Base-by-base conservation (phyloP, 2,329 filamentous ascomycete species). In the Capronia americana region DNA sequence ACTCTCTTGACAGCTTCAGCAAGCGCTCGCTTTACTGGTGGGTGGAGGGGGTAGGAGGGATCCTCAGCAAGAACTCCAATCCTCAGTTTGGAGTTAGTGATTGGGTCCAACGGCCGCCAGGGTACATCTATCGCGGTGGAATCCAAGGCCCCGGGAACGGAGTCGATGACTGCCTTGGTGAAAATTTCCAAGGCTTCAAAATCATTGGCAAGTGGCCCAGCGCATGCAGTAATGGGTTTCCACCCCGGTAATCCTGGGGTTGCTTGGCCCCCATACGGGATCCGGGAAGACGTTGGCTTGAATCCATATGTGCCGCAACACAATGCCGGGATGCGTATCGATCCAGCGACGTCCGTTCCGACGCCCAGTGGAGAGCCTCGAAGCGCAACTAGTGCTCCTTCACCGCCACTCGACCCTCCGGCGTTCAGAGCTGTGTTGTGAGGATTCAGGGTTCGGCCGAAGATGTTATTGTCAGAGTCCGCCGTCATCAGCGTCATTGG, bases 11-110 rank as follows among this genome's bases (percentile, higher is more conserved):
- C 65, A 34, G 63, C 65, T 79, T 66, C 78, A 65, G 67, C 60
- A 41, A 73, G 77, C 69, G 72, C 78, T 20, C 82, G 76, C 84
- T 85, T 87, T 0, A 84, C 79, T 0, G 86, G 84, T 0, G 86
- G 85, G 56, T 88, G 85, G 0, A 83, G 80, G 30, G 78, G 82
- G 32, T 81, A 81, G 1, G 80, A 74, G 0, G 79, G 75, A 68
- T 86, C 82, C 53, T 83, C 81, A 1, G 79, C 64, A 11, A 85
- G 71, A 1, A 87, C 68, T 0, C 86, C 86, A 46, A 88, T 81
- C 0, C 77, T 78, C 3, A 87, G 68, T 8, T 53, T 60, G 32
- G 61, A 8, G 48, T 70, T 68, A 0, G 57, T 32, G 23, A 44
- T 44, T 23, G 50, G 57, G 7, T 63, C 44, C n/a, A 74, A 55